A percentile compares a stretch with the other conserved stretches of the same genome.
These are phyloP conservation scores for Nepenthes alata DNA, from an alignment of 179 eudicot species.

Conservation along the genomic window DNA sequence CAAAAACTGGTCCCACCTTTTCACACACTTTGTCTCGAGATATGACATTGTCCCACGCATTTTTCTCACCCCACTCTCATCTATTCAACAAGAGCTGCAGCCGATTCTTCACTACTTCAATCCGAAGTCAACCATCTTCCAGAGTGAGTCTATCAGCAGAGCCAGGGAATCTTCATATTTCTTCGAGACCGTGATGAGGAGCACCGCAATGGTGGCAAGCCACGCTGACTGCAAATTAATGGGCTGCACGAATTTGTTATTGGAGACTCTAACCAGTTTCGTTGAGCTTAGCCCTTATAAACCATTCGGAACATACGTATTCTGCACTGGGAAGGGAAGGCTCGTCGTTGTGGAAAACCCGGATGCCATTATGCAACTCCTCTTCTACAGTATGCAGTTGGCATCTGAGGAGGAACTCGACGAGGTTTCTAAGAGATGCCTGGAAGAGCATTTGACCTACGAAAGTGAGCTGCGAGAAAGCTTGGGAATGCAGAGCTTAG, in stretches of 20 bases:
- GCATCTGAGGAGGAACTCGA: slow-evolving; percentile 29
- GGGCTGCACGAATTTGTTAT: slow-evolving; percentile 55
- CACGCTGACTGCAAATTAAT: slow-evolving; percentile 55
- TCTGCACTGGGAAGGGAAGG: slow-evolving; percentile 50
- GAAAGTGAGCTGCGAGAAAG: slow-evolving; percentile 35
- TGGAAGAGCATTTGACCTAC: slow-evolving; percentile 46
- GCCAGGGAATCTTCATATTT: slow-evolving; percentile 19
- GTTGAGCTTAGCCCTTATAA: slow-evolving; percentile 71
- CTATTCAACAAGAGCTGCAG: slow-evolving; percentile 29
- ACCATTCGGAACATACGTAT: slow-evolving; percentile 63
- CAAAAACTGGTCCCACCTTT: slow-evolving; percentile 52
- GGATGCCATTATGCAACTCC: slow-evolving; percentile 57
- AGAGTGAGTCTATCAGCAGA: slow-evolving; percentile 12
- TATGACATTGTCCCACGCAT: slow-evolving; percentile 68
- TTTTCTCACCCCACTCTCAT: slow-evolving; percentile 47
- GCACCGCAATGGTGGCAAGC: slow-evolving; percentile 37
- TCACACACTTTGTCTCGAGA: slow-evolving; percentile 52
- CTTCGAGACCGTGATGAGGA: slow-evolving; percentile 40
- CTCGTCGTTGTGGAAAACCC: slow-evolving; percentile 44
- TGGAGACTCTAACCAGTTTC: slow-evolving; percentile 42
- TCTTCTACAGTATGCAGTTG: slow-evolving; percentile 56
- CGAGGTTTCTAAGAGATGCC: slow-evolving; percentile 32
- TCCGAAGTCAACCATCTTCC: slow-evolving; percentile 26
- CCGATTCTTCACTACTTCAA: slow-evolving; percentile 35
- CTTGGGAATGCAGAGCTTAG: slow-evolving; percentile 37